phyloP scores from a whole-genome alignment of 2,329 filamentous ascomycete genomes.

The Ilyonectria mors-panacis region DNA sequence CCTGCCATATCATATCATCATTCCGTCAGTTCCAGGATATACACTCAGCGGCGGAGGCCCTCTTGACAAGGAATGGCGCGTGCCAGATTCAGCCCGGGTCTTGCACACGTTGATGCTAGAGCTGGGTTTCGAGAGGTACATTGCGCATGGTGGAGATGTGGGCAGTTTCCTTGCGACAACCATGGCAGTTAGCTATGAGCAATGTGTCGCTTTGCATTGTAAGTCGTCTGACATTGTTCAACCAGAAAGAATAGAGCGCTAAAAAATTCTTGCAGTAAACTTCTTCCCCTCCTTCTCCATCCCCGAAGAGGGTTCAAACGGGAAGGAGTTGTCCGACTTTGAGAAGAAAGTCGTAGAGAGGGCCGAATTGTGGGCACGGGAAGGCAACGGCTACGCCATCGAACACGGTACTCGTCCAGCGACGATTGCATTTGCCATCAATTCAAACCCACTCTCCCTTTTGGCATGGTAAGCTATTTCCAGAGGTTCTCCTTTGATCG shows the following conservation, averaged over 20 bases:
- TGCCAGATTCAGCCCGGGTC: neutral
- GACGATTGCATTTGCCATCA: neutral
- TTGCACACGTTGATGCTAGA: slow-evolving; percentile 2
- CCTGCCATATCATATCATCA: slow-evolving; percentile 4
- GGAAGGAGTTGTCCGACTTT: too few relatives aligned
- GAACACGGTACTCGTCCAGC: slow-evolving; percentile 1
- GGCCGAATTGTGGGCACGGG: too few relatives aligned
- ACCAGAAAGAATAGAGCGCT: too few relatives aligned
- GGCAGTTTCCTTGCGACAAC: neutral
- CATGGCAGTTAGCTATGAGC: neutral
- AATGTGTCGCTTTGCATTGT: neutral
- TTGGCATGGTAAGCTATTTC: neutral
- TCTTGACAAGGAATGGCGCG: neutral
- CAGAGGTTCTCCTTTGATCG: too few relatives aligned
- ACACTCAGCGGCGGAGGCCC: slow-evolving; percentile 1
- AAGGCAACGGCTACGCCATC: neutral
- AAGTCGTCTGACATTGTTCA: too few relatives aligned
- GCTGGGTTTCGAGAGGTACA: slow-evolving; percentile 1
- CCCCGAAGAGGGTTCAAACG: too few relatives aligned
- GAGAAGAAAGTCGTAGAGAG: too few relatives aligned
- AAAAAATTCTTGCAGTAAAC: too few relatives aligned
- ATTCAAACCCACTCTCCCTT: slow-evolving; percentile 2
- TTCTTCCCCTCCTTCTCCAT: too few relatives aligned
- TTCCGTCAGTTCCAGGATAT: slow-evolving; percentile 8
- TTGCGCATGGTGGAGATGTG: slow-evolving; percentile 4